Percentiles rank a stretch among this genome's conserved stretches.
Conservation (phyloP, 2,329 filamentous ascomycete genomes). For the Chaetothyriales sp. region DNA sequence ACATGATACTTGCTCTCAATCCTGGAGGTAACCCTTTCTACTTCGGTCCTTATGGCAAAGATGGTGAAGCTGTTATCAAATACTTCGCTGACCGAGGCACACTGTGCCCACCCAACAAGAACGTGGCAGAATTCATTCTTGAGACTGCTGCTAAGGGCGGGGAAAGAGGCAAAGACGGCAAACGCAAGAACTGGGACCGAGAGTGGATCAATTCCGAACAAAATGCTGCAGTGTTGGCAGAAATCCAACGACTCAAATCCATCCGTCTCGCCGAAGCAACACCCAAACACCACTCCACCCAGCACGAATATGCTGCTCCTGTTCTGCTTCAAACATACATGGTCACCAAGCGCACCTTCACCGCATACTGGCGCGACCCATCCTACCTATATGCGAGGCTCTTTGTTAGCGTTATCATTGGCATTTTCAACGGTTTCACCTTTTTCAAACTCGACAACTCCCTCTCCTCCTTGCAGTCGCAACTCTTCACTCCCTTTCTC, state of each 20-base stretch:
- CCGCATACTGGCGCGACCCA: constrained; percentile 62
- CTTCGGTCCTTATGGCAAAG: constrained; percentile 58
- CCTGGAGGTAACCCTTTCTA: constrained; percentile 59
- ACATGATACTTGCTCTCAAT: constrained; percentile 58
- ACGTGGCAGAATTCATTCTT: constrained; percentile 53
- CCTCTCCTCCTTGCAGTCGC: constrained; percentile 58
- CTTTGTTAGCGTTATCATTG: constrained; percentile 56
- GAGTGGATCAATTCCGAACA: constrained; percentile 58
- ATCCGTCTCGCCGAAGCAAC: constrained; percentile 36
- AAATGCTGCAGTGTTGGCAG: constrained; percentile 43
- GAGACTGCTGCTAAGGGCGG: constrained; percentile 49
- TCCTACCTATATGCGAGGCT: constrained; percentile 66
- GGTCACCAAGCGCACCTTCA: constrained; percentile 57
- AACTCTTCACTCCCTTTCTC: constrained; percentile 61
- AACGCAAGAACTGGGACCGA: constrained; percentile 56
- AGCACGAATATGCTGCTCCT: constrained; percentile 48
- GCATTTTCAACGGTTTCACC: constrained; percentile 65
- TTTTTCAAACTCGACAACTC: constrained; percentile 57
- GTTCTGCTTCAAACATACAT: constrained; percentile 48
- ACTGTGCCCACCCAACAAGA: constrained; percentile 51
- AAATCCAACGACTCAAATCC: constrained; percentile 52
- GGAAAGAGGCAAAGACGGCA: constrained; percentile 38
- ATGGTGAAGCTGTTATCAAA: constrained; percentile 49
- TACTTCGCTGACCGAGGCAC: constrained; percentile 56
- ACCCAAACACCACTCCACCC: constrained; percentile 23